Base-by-base conservation (phyloP, 805 yeast species). In the Wickerhamomyces alni region DNA sequence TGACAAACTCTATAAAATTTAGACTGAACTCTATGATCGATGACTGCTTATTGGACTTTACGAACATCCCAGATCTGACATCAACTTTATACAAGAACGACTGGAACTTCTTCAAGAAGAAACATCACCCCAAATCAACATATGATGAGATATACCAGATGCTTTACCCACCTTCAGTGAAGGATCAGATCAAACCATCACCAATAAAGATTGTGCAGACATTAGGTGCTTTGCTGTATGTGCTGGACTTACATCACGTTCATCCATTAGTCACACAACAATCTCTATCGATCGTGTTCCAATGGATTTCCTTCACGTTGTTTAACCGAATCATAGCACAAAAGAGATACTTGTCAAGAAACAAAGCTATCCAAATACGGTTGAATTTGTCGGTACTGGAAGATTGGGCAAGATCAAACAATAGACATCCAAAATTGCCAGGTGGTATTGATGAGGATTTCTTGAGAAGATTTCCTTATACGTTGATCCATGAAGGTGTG, bases 331-430 rank as follows among this genome's bases (percentile, higher is more conserved):
- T 88, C 17, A 57, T 89, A 38, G 67, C 77, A 17, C 79, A 75
- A 45, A 77, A 83, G 24, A 83, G 76, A 50, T 82, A 82, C 48
- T 69, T 84, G 36, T 77, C 95, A 1, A 73, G 99, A 43, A 73
- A 87, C 1, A 76, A 81, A 45, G 98, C 97, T 0, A 77, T 93
- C 61, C 98, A 93, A 57, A 81, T 93, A 34, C 69, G 97, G 40
- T 72, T 93, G 39, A 93, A 93, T 52, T 54, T 93, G 9, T 87
- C 96, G 0, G 74, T 84, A 5, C 63, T 93, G 33, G 97, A 93
- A 60, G 96, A 93, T 55, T 93, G 99, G 99, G 74, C 91, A 24
- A 74, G 95, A 43, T 50, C 57, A 0, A 54, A 52, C 31, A 46
- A 55, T 39, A 40, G 48, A 15, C 52, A 54, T 2, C 55, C 61